Percentiles rank a stretch among this genome's conserved stretches.
Conservation (phyloP, 768 basidiomycete species). For the Sporobolomyces roseus region DNA sequence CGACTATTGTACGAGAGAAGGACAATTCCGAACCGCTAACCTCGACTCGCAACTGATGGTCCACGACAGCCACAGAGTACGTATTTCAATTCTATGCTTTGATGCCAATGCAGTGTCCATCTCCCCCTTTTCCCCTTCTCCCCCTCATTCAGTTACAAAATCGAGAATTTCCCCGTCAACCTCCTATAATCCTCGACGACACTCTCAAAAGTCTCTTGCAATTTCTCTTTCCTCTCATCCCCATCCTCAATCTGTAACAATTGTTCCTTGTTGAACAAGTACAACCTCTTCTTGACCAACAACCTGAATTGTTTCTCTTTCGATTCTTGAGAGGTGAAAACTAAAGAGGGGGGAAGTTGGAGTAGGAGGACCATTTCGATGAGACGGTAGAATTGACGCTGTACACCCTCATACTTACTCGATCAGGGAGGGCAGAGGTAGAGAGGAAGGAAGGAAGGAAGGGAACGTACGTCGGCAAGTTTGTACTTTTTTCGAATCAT, state of each 20-base stretch:
- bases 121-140: no score
- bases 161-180: constrained; percentile 56
- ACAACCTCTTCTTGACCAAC: constrained; percentile 83
- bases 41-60: no score
- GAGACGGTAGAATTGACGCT: constrained; percentile 92
- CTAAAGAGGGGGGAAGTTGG: constrained; percentile 45
- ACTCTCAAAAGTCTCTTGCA: constrained; percentile 86
- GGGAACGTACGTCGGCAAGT: constrained; percentile 69
- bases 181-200: constrained; percentile 80
- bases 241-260: constrained; percentile 80
- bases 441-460: background rate
- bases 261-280: constrained; percentile 72
- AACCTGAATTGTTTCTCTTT: constrained; percentile 64
- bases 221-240: constrained; percentile 72
- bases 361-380: constrained; percentile 83
- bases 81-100: no score
- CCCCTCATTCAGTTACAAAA: no score
- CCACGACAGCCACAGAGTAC: no score
- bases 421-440: background rate
- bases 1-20: no score
- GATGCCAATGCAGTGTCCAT: no score
- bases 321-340: constrained; percentile 11
- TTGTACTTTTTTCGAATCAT: constrained; percentile 77
- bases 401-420: background rate
- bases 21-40: no score